Evolutionary conservation across 2,329 filamentous ascomycete genomes (phyloP).

Genomic region (Fusarium drepaniforme): DNA sequence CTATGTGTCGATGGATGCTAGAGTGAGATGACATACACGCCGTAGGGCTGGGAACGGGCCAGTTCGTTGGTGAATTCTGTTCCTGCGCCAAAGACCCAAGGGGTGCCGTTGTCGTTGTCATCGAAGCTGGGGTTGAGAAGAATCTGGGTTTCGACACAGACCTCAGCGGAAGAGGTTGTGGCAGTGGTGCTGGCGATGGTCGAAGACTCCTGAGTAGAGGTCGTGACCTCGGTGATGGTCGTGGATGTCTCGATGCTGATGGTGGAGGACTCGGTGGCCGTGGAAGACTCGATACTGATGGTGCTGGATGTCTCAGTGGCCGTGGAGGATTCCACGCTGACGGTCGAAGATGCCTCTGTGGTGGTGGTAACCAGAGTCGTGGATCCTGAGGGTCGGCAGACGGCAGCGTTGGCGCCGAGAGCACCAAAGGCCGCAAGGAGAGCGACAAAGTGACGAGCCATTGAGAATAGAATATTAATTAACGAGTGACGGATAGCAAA

Average conservation of each 20-base stretch:
- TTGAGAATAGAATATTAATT: not conserved
- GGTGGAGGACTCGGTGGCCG: not conserved
- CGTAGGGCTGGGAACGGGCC: not conserved
- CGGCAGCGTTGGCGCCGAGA: not conserved
- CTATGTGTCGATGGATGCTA: not conserved
- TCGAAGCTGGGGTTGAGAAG: slow-evolving; percentile 15
- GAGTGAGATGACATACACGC: not conserved
- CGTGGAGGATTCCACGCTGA: not conserved
- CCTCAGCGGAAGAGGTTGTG: not conserved
- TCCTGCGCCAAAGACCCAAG: not conserved
- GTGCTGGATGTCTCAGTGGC: not conserved
- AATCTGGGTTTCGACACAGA: slow-evolving; percentile 1
- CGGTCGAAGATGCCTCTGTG: not conserved
- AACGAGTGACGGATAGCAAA: not conserved
- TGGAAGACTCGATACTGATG: not conserved
- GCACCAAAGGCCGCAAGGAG: not conserved
- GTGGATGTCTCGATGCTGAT: not conserved
- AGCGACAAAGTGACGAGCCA: not conserved
- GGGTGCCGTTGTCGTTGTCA: not conserved
- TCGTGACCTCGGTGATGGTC: not conserved
- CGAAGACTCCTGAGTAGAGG: not conserved
- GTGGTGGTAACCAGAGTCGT: not conserved
- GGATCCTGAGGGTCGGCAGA: not conserved
- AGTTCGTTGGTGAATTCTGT: not conserved
- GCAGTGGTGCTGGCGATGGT: not conserved